phyloP scores from a whole-genome alignment of 2,329 filamentous ascomycete species.

The Lasiodiplodia sp. region DNA sequence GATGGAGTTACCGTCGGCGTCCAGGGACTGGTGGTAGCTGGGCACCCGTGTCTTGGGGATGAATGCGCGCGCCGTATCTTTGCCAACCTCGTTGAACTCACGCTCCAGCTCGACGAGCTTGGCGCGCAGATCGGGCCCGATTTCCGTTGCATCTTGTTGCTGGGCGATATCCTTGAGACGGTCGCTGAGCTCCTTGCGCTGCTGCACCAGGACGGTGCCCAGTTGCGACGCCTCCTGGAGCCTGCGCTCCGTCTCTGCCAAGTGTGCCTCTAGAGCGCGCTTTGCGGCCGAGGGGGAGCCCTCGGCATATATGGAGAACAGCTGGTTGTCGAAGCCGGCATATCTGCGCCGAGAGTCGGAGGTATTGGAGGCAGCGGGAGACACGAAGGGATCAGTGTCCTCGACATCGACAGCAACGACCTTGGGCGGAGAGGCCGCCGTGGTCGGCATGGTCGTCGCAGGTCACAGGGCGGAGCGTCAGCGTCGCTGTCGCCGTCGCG shows the following conservation, averaged over 20 bases:
- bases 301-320: constrained; percentile 77
- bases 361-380: constrained; percentile 40
- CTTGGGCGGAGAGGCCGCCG: constrained; percentile 50
- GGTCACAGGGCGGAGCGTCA: constrained; percentile 7
- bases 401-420: constrained; percentile 49
- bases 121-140: constrained; percentile 81
- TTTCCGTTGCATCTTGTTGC: constrained; percentile 72
- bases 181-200: constrained; percentile 82
- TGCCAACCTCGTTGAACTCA: constrained; percentile 93
- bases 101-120: constrained; percentile 87
- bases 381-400: constrained; percentile 55
- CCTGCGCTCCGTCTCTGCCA: constrained; percentile 89
- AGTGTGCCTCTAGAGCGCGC: constrained; percentile 86
- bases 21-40: constrained; percentile 55
- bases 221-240: constrained; percentile 91
- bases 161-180: constrained; percentile 85
- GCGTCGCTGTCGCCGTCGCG: constrained; percentile 4
- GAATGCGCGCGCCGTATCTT: constrained; percentile 88
- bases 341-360: constrained; percentile 68
- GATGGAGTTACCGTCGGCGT: constrained; percentile 44
- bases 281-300: constrained; percentile 87
- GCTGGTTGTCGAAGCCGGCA: constrained; percentile 80
- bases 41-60: constrained; percentile 80
- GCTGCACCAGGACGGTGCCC: constrained; percentile 84
- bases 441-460: constrained; percentile 48